Evolutionary conservation across 83 land plant genomes (phyloP).

Genomic region (Isoetes engelmannii): DNA sequence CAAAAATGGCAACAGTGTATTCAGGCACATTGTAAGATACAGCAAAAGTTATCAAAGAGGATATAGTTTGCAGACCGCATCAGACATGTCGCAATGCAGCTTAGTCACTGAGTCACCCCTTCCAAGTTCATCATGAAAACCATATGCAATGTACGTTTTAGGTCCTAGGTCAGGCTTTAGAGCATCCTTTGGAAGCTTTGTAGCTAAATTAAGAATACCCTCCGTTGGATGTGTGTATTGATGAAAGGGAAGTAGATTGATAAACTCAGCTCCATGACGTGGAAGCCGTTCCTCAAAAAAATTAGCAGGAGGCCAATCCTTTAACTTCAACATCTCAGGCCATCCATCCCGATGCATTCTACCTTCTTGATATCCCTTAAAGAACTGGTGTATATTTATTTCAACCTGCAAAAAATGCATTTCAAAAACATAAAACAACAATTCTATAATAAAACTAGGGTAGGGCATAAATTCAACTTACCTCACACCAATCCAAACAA

Average conservation of each 20-base stretch:
- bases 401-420: constrained; percentile 54
- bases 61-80: constrained; percentile 48
- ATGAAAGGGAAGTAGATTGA: constrained; percentile 47
- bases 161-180: constrained; percentile 76
- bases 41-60: neutral
- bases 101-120: constrained; percentile 74
- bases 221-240: constrained; percentile 65
- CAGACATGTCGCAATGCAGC: constrained; percentile 81
- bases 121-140: constrained; percentile 54
- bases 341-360: constrained; percentile 40
- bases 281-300: constrained; percentile 71
- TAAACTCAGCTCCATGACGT: constrained; percentile 67
- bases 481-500: constrained; percentile 73
- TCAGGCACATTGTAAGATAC: neutral
- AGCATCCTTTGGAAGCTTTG: constrained; percentile 44
- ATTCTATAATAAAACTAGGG: neutral
- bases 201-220: constrained; percentile 68
- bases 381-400: constrained; percentile 61
- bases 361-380: constrained; percentile 68
- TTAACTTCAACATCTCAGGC: constrained; percentile 73
- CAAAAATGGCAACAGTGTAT: neutral
- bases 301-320: constrained; percentile 82
- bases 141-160: constrained; percentile 76
- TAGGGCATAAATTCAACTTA: constrained; percentile 12
- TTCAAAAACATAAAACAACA: neutral